Conservation (phyloP, 352 stramenopile species). For the Globisporangium nunn region DNA sequence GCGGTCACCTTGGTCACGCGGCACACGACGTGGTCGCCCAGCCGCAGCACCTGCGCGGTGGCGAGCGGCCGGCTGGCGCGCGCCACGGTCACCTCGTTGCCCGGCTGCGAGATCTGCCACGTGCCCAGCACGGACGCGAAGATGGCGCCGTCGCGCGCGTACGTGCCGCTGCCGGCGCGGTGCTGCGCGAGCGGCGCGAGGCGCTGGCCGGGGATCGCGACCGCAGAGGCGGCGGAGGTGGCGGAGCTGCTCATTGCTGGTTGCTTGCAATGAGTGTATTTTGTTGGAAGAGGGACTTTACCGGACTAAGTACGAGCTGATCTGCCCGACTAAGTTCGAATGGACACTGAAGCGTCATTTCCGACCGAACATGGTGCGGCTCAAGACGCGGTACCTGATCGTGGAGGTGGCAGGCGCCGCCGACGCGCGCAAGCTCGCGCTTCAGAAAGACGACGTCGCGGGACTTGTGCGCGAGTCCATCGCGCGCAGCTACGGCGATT, state of each 20-base stretch:
- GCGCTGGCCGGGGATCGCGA: conserved; percentile 53
- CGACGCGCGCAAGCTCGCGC: conserved; percentile 29
- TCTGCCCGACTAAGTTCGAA: no score
- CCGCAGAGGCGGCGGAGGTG: conserved; percentile 3
- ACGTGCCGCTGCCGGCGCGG: conserved; percentile 38
- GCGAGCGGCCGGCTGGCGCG: conserved; percentile 49
- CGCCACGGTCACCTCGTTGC: conserved; percentile 35
- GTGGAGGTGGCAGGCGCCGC: conserved; percentile 36
- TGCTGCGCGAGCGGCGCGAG: conserved; percentile 31
- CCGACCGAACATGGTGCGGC: conserved; percentile 43
- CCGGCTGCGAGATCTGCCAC: conserved; percentile 24
- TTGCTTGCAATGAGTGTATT: background rate
- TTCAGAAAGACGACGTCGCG: conserved; percentile 59
- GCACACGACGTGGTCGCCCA: conserved; percentile 61
- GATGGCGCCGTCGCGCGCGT: conserved; percentile 53
- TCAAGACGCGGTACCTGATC: conserved; percentile 73
- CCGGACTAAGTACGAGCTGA: background rate
- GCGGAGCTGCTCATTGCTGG: conserved; percentile 17
- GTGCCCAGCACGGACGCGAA: conserved; percentile 61
- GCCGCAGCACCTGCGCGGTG: conserved; percentile 60
- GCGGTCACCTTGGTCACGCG: conserved; percentile 61
- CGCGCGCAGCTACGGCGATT: conserved; percentile 60
- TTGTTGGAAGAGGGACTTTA: background rate
- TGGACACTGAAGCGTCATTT: background rate
- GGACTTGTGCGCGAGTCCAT: conserved; percentile 56